Base-by-base conservation (phyloP, 768 basidiomycete genomes). In the Mycena sanguinolenta region DNA sequence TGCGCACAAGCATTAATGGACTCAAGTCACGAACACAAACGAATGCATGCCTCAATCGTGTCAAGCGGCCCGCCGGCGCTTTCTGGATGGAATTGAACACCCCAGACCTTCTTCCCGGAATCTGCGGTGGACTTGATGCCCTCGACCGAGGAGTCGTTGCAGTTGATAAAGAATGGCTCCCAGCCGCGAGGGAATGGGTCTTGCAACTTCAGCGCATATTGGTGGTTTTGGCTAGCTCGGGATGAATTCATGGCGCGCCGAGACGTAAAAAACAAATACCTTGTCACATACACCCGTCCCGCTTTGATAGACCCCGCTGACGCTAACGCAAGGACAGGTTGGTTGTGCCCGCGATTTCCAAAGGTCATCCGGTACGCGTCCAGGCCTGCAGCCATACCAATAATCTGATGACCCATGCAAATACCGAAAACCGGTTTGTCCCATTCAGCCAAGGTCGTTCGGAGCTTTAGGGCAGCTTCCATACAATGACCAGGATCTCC, bases 141-240 rank as follows among this genome's bases (percentile, higher is more conserved):
- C 79, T 99, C 98, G 19, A 99, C 96, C 1, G 96, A 98, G 19
- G 97, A 98, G 82, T 99, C 97, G 77, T 98, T 99, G 83, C 96
- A 98, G 83, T 98, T 99, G 85, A 99, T 97, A 86, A 99, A 99
- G 89, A 97, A 99, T 0, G 97, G 97, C 75, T 97, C 96, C 96
- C 96, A 99, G 21, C 96, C 98, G 67, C 87, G 84, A 30, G 98
- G 98, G 94, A 98, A 98, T 4, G 96, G 94, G 77, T 99, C 97
- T 70, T 92, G 91, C 61, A 99, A 83, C 78, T 91, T 92, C 67
- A 99, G 85, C n/a, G 98, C 98, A 80, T 99, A 99, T 75, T 99
- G 98, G 79, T 98, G 96, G 82, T 99, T 98, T 92, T 96, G 95
- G 74, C 95, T 94, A 61, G 10, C 23, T 67, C 23, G 27, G 12